Percentiles rank a stretch among this genome's conserved stretches.
Evolutionary conservation across 345 rosid species (phyloP).

Genomic region (Aquilaria yunnanensis): DNA sequence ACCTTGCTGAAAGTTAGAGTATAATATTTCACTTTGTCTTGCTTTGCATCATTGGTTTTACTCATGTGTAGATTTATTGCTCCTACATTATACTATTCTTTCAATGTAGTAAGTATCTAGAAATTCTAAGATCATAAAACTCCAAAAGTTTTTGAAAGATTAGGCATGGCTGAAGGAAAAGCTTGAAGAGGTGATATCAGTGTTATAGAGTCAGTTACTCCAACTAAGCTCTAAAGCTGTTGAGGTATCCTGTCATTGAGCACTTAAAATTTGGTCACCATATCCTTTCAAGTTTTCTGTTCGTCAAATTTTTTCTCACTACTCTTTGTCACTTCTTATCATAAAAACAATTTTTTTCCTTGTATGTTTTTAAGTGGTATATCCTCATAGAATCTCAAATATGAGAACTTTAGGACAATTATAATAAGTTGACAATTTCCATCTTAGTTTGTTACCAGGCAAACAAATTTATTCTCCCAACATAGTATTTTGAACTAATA

Average conservation of each 20-base stretch:
- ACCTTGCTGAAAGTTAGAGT: not conserved
- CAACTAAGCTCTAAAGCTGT: constrained; percentile 85
- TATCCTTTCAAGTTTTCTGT: not conserved
- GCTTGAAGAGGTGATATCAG: constrained; percentile 72
- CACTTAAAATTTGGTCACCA: constrained; percentile 1
- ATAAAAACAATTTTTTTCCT: too few species aligned
- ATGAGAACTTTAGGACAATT: too few species aligned
- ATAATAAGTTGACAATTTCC: too few species aligned
- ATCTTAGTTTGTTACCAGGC: not conserved
- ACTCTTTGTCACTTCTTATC: not conserved
- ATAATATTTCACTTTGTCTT: constrained; percentile 6
- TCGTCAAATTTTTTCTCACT: not conserved
- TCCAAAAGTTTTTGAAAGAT: constrained; percentile 76
- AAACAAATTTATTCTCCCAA: not conserved
- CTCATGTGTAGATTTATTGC: constrained; percentile 8
- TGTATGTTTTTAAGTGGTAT: too few species aligned
- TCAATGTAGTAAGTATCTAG: constrained; percentile 43
- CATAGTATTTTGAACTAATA: constrained; percentile 10
- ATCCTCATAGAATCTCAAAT: too few species aligned
- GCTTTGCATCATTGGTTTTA: not conserved
- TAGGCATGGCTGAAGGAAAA: constrained; percentile 65
- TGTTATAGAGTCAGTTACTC: constrained; percentile 65
- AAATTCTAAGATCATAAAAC: constrained; percentile 73
- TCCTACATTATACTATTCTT: constrained; percentile 7
- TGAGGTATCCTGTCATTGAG: constrained; percentile 46